Evolutionary conservation across 2,329 filamentous ascomycete genomes (phyloP).

Genomic region (Spiromastix sp.): DNA sequence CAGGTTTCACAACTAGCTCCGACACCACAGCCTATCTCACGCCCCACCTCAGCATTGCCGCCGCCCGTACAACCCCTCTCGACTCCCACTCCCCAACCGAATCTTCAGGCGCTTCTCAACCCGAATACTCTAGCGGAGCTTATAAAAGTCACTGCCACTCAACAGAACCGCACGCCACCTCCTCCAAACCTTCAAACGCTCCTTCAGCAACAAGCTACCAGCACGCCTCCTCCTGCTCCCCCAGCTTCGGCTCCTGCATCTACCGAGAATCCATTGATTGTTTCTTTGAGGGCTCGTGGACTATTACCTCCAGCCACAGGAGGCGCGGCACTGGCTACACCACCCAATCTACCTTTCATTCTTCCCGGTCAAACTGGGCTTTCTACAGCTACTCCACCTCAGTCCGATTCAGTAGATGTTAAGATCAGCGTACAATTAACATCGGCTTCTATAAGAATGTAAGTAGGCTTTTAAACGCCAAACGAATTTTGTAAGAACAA

Average conservation of each 20-base stretch:
- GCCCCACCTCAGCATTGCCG: conserved; percentile 6
- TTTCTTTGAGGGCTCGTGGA: conserved; percentile 58
- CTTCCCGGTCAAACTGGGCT: conserved; percentile 27
- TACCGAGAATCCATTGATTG: conserved; percentile 52
- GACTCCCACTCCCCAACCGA: conserved; percentile 18
- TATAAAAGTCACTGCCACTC: conserved; percentile 32
- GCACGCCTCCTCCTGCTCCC: conserved; percentile 40
- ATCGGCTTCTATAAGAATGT: conserved; percentile 63
- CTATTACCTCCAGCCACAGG: conserved; percentile 45
- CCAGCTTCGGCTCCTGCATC: conserved; percentile 24
- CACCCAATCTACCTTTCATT: conserved; percentile 32
- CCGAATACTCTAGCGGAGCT: conserved; percentile 34
- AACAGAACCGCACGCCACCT: conserved; percentile 30
- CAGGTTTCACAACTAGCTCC: conserved; percentile 69
- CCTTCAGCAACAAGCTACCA: conserved; percentile 47
- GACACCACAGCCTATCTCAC: conserved; percentile 18
- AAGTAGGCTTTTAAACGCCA: too few relatives aligned
- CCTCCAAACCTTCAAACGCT: conserved; percentile 36
- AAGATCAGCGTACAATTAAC: conserved; percentile 44
- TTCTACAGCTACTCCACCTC: conserved; percentile 26
- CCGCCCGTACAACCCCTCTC: conserved; percentile 15
- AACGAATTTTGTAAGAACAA: too few relatives aligned
- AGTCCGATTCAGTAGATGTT: conserved; percentile 19
- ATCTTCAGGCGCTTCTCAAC: conserved; percentile 26
- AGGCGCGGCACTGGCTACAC: conserved; percentile 30